Conservation (phyloP, 129 eudicot species). For the Cynara cardunculus region DNA sequence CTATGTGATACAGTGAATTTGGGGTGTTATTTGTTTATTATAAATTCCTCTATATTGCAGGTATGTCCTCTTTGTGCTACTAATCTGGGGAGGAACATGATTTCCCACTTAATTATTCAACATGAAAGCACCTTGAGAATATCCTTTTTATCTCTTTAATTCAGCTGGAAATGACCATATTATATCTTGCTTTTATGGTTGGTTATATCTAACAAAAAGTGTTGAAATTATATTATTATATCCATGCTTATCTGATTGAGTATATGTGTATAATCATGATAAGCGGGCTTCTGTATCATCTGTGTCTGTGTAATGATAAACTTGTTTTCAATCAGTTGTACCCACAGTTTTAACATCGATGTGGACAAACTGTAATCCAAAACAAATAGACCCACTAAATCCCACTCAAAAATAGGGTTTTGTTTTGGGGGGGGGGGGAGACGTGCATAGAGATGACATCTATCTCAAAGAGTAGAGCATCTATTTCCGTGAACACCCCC, state of each 20-base stretch:
- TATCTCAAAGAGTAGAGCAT: no score
- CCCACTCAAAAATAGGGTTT: neutral
- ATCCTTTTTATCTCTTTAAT: conserved; percentile 39
- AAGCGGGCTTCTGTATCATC: neutral
- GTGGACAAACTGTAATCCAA: no score
- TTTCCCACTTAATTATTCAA: conserved; percentile 54
- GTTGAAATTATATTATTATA: neutral
- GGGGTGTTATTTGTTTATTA: neutral
- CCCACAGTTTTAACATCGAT: no score
- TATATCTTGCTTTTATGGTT: neutral
- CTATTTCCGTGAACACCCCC: no score
- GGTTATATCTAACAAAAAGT: neutral
- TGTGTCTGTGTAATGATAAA: neutral
- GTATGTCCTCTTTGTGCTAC: conserved; percentile 61
- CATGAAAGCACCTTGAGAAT: conserved; percentile 50
- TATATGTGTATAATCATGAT: neutral
- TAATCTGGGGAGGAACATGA: conserved; percentile 46
- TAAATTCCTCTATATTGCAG: conserved; percentile 34
- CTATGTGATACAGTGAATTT: neutral
- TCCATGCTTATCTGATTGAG: neutral
- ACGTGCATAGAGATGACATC: neutral
- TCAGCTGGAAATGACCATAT: neutral
- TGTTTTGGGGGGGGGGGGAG: neutral
- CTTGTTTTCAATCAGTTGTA: no score
- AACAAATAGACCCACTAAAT: neutral